Conservation (phyloP, 257 asterid species). For the Voacanga thouarsii region DNA sequence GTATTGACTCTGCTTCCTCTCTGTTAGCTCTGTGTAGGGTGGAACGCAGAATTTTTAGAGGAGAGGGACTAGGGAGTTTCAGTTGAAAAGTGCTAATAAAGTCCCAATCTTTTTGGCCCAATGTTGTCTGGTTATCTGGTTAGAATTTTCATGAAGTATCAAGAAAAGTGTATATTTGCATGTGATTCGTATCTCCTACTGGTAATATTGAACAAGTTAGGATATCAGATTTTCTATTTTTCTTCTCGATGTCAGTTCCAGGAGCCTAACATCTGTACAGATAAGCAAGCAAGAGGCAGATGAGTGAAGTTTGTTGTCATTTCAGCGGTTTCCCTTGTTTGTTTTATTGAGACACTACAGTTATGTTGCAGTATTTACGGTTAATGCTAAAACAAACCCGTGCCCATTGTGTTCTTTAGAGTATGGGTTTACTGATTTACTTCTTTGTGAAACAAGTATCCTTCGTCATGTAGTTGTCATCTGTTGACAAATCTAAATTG, state of each 20-base stretch:
- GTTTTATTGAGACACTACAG: neutral
- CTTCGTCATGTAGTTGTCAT: neutral
- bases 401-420: neutral
- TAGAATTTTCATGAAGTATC: neutral
- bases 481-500: neutral
- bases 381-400: neutral
- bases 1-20: slow-evolving; percentile 3
- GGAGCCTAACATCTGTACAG: neutral
- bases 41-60: neutral
- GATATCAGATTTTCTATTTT: neutral
- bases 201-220: neutral
- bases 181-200: neutral
- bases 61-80: neutral
- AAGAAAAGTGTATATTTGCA: neutral
- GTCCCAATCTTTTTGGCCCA: neutral
- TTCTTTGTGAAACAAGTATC: neutral
- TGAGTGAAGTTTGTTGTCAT: neutral
- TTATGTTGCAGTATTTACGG: neutral
- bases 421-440: neutral
- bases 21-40: neutral
- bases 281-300: neutral
- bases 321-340: neutral
- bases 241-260: neutral
- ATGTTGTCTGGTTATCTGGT: neutral
- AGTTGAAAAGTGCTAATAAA: neutral